Evolutionary conservation across 495 filamentous ascomycete species (phyloP), one percentile per base, ranked within the genome.

Genomic region (Astrothelium subdiscretum): DNA sequence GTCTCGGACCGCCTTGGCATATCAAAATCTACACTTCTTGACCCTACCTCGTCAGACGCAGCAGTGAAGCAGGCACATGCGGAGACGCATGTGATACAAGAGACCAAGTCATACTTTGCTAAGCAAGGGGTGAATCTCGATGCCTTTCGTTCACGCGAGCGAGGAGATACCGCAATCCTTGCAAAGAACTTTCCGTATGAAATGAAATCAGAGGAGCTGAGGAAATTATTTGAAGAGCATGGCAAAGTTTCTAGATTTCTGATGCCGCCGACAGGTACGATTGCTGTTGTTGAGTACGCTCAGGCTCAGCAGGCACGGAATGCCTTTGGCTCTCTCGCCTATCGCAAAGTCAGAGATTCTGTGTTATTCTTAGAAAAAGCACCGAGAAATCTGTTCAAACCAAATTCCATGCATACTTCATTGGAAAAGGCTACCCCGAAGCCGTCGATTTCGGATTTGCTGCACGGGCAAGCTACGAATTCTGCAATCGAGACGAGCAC

Each of bases 1-100:
- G 83, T 96, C 51, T 88, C 95, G 42, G 83, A 89, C 69, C 86
- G 92, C 60, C 77, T 97, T 5, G 91, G 91, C 18, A 81, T 97
- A 29, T 84, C 87, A 18, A 99, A 97, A 76, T 82, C 89, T 10
- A 91, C 96, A 61, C 72, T 99, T 27, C 77, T 99, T 42, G 91
- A 99, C 73, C 94, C 94, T 8, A 96, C 95, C 0, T 95, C 87
- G 62, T 85, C 92, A 43, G 89, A 95, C 72, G 91, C 92, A 59
- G 92, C 90, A 40, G 89, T 97, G 42, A 95, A 92, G 75, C 94
- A 97, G 77, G 94, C 94, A 42, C 88, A 95, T 72, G 94, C 95
- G 40, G 94, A 99, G 76, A 97, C 95, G 24, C 88, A 92, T 65
- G 81, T 96, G 58, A 97, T 99, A 64, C 89, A 95, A 77, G 95